Conservation (phyloP, 805 yeast genomes). For the Torulaspora indica region DNA sequence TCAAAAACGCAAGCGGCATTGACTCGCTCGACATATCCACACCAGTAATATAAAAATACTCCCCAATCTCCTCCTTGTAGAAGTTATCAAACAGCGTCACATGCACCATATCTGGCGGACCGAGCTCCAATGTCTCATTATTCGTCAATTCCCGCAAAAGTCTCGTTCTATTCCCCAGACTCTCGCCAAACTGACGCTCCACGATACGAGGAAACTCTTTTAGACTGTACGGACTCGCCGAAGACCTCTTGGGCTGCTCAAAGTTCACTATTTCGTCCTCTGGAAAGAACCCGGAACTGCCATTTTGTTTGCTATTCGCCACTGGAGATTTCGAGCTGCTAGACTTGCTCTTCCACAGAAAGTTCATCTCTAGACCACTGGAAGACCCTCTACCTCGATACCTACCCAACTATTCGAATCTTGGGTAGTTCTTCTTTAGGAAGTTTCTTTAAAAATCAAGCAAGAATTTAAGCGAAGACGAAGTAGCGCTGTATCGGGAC, state of each 20-base stretch:
- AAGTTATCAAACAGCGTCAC: slow-evolving; percentile 43
- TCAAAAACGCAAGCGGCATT: slow-evolving; percentile 47
- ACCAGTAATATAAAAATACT: slow-evolving; percentile 47
- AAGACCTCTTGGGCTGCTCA: slow-evolving; percentile 5
- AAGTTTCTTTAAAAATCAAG: background rate
- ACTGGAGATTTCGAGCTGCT: slow-evolving; percentile 35
- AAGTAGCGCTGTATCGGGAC: too few relatives aligned
- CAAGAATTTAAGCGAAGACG: too few relatives aligned
- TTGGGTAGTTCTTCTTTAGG: too few relatives aligned
- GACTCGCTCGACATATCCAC: slow-evolving; percentile 43
- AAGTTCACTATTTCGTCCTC: slow-evolving; percentile 13
- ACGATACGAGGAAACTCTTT: slow-evolving; percentile 29
- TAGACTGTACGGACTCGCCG: slow-evolving; percentile 10
- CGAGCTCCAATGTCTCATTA: slow-evolving; percentile 43
- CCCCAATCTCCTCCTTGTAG: slow-evolving; percentile 45
- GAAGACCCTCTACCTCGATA: background rate
- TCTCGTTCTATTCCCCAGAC: slow-evolving; percentile 28
- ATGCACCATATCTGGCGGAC: slow-evolving; percentile 65
- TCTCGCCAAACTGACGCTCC: slow-evolving; percentile 32
- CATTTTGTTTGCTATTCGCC: slow-evolving; percentile 7
- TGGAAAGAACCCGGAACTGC: slow-evolving; percentile 16
- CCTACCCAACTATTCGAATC: too few relatives aligned
- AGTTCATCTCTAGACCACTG: slow-evolving; percentile 8
- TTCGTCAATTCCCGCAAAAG: slow-evolving; percentile 18
- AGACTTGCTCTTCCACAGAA: slow-evolving; percentile 34